phyloP scores from a whole-genome alignment of 768 basidiomycete species.

The Collybiopsis luxurians region DNA sequence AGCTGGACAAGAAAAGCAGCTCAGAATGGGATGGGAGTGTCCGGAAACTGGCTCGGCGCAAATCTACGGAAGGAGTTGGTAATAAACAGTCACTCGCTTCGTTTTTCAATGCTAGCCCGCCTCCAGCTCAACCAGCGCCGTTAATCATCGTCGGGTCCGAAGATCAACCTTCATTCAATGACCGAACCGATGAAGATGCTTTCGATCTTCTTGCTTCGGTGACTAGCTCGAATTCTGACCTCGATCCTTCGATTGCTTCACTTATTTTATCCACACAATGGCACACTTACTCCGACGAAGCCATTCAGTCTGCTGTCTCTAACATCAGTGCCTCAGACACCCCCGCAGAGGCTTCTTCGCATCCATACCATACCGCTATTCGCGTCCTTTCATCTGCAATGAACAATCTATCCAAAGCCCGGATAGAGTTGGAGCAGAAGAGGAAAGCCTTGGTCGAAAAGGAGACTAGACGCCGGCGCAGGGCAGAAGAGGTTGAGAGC shows the following conservation, averaged over 20 bases:
- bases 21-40: slow-evolving; percentile 54
- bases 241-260: slow-evolving; percentile 29
- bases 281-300: slow-evolving; percentile 78
- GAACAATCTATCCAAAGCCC: slow-evolving; percentile 50
- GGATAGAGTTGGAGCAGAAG: slow-evolving; percentile 64
- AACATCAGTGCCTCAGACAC: slow-evolving; percentile 42
- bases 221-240: slow-evolving; percentile 18
- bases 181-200: neutral
- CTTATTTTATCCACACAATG: slow-evolving; percentile 67
- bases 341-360: slow-evolving; percentile 40
- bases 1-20: slow-evolving; percentile 44
- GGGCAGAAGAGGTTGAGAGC: slow-evolving; percentile 53
- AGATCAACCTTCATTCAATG: slow-evolving; percentile 18
- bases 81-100: slow-evolving; percentile 18
- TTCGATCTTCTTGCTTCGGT: neutral
- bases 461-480: slow-evolving; percentile 46
- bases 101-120: slow-evolving; percentile 38
- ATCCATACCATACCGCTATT: slow-evolving; percentile 67
- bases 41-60: slow-evolving; percentile 45
- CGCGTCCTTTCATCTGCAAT: slow-evolving; percentile 70
- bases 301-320: slow-evolving; percentile 63
- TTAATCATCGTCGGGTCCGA: slow-evolving; percentile 43
- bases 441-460: slow-evolving; percentile 55
- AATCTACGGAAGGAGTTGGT: slow-evolving; percentile 17
- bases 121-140: slow-evolving; percentile 29